Evolutionary conservation across 192 early-diverging fungal species (phyloP).

Genomic region (Fimicolochytrium jonesii): DNA sequence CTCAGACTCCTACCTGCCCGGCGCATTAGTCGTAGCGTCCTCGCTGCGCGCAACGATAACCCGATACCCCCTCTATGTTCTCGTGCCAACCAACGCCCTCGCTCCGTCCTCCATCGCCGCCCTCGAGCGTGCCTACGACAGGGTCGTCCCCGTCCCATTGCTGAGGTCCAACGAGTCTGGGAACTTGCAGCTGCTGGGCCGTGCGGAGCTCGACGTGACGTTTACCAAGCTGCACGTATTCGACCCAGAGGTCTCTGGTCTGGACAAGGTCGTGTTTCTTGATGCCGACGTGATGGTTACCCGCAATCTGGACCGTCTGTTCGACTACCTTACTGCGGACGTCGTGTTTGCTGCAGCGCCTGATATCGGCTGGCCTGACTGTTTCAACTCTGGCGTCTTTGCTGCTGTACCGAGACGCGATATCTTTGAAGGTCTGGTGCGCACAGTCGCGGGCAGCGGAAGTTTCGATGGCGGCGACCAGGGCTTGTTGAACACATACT

Average conservation of each 20-base stretch:
- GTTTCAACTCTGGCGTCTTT: constrained; percentile 96
- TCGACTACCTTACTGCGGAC: constrained; percentile 48
- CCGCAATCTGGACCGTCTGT: constrained; percentile 76
- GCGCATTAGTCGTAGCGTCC: constrained; percentile 74
- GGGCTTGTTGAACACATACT: constrained; percentile 87
- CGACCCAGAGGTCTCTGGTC: constrained; percentile 58
- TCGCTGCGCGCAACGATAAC: constrained; percentile 68
- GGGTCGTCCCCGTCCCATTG: constrained; percentile 66
- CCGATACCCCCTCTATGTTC: constrained; percentile 57
- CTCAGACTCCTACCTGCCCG: constrained; percentile 77
- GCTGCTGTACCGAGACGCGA: constrained; percentile 56
- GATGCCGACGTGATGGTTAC: constrained; percentile 91
- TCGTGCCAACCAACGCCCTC: constrained; percentile 60
- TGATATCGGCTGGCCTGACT: constrained; percentile 95
- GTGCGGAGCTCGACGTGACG: constrained; percentile 85
- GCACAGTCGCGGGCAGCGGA: constrained; percentile 49
- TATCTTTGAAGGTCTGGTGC: constrained; percentile 49
- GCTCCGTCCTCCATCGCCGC: constrained; percentile 45
- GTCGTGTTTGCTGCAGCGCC: constrained; percentile 74
- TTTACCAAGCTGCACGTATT: constrained; percentile 90
- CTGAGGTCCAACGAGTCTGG: constrained; percentile 54
- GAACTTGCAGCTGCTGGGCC: constrained; percentile 72
- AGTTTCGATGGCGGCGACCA: constrained; percentile 95
- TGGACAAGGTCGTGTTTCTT: constrained; percentile 69
- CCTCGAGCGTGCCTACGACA: constrained; percentile 62